phyloP scores from a whole-genome alignment of 768 basidiomycete genomes.

The Candolleomyces eurysporus region DNA sequence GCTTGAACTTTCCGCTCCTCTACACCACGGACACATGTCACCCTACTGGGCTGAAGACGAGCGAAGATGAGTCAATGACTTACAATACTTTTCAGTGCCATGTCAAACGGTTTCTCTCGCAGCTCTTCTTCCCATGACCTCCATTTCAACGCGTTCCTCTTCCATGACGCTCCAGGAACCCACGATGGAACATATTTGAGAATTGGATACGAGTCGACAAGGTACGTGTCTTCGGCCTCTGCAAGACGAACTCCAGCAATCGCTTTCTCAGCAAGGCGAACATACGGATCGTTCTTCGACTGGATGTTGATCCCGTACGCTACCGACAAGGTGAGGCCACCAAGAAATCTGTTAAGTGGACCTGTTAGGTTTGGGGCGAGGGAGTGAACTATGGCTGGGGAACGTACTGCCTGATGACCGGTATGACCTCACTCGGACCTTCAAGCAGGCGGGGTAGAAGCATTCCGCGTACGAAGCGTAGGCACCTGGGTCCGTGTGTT shows the following conservation, averaged over 20 bases:
- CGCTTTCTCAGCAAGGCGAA: conserved; percentile 23
- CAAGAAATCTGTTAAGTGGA: conserved; percentile 16
- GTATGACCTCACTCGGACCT: not conserved
- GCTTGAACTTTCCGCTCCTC: too few species aligned
- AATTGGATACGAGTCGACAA: conserved; percentile 27
- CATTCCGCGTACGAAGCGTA: conserved; percentile 14
- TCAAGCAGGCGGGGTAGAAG: not conserved
- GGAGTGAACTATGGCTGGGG: too few species aligned
- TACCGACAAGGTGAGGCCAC: conserved; percentile 25
- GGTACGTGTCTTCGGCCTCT: conserved; percentile 22
- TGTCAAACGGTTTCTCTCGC: conserved; percentile 33
- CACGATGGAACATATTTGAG: conserved; percentile 44
- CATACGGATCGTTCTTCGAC: conserved; percentile 28
- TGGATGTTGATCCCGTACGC: conserved; percentile 30
- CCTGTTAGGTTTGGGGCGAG: not conserved
- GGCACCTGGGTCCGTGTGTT: conserved; percentile 11
- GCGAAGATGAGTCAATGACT: not conserved
- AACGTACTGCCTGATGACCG: not conserved
- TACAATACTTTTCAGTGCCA: conserved; percentile 5
- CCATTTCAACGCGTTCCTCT: conserved; percentile 37
- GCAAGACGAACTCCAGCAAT: conserved; percentile 18
- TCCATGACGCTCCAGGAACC: conserved; percentile 47
- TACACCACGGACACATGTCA: too few species aligned
- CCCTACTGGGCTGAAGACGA: too few species aligned
- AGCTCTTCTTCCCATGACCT: conserved; percentile 28